Evolutionary conservation across 2,329 filamentous ascomycete species (phyloP).

Genomic region (Cercospora brassicicola): DNA sequence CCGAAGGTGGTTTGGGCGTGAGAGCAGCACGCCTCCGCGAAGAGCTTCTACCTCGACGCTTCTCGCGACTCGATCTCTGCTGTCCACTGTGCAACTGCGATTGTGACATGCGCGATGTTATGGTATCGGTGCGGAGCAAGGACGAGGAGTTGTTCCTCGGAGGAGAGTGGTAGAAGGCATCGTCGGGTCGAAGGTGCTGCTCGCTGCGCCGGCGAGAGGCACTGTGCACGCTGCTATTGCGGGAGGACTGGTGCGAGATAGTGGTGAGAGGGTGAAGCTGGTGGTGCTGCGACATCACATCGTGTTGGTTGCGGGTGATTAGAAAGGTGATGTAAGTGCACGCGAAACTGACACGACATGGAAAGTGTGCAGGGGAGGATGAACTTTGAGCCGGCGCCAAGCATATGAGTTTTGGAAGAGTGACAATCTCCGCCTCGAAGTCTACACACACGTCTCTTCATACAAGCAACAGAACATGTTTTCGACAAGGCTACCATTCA

Average conservation of each 20-base stretch:
- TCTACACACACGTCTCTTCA: too few relatives aligned
- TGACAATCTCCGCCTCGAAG: too few relatives aligned
- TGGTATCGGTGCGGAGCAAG: conserved; percentile 37
- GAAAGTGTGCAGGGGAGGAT: background rate
- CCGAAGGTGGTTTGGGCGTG: conserved; percentile 43
- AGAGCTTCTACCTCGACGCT: conserved; percentile 59
- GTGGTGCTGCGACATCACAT: conserved; percentile 13
- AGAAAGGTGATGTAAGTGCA: conserved; percentile 1
- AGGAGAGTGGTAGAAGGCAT: conserved; percentile 71
- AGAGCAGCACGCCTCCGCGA: conserved; percentile 54
- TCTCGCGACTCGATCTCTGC: conserved; percentile 44
- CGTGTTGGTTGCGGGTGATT: background rate
- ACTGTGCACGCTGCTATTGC: conserved; percentile 22
- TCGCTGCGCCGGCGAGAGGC: conserved; percentile 20
- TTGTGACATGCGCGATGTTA: conserved; percentile 24
- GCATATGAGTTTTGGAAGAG: background rate
- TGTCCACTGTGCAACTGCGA: conserved; percentile 6
- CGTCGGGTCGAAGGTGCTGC: conserved; percentile 70
- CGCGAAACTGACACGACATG: background rate
- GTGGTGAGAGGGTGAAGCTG: conserved; percentile 3
- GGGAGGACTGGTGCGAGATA: conserved; percentile 21
- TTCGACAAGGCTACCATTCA: too few relatives aligned
- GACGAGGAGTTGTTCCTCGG: conserved; percentile 48
- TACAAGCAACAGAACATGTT: too few relatives aligned
- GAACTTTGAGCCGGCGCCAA: background rate